Evolutionary conservation across 2,329 filamentous ascomycete species (phyloP).

Genomic region (Diaporthe batatas): DNA sequence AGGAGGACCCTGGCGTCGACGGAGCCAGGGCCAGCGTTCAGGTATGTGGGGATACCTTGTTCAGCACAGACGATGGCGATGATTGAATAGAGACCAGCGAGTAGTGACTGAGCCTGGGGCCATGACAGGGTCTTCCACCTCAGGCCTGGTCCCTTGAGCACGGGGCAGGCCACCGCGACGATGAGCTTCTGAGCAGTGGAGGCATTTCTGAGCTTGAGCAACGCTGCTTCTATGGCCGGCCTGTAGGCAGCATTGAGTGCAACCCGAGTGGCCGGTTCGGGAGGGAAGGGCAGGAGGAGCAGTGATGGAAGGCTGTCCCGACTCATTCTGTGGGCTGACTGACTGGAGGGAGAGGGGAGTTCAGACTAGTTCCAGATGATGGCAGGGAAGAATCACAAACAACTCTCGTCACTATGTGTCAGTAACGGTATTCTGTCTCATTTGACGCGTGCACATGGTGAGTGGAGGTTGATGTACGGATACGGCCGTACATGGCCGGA

Average conservation of each 20-base stretch:
- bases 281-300: slow-evolving; percentile 74
- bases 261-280: slow-evolving; percentile 64
- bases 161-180: slow-evolving; percentile 72
- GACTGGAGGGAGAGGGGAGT: slow-evolving; percentile 2
- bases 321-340: slow-evolving; percentile 42
- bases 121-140: slow-evolving; percentile 71
- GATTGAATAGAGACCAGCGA: slow-evolving; percentile 84
- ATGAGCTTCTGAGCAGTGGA: slow-evolving; percentile 56
- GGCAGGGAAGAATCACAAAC: background rate
- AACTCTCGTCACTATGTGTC: background rate
- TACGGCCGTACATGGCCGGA: background rate
- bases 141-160: slow-evolving; percentile 66
- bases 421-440: background rate
- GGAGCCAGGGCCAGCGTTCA: slow-evolving; percentile 70
- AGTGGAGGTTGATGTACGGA: background rate
- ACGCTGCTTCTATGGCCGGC: slow-evolving; percentile 66
- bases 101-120: slow-evolving; percentile 76
- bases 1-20: slow-evolving; percentile 83
- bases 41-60: slow-evolving; percentile 71
- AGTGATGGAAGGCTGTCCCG: slow-evolving; percentile 60
- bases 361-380: background rate
- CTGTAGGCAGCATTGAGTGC: slow-evolving; percentile 72
- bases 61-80: slow-evolving; percentile 79
- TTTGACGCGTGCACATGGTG: background rate
- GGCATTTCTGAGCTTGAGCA: slow-evolving; percentile 61